Percentiles rank a stretch among this genome's conserved stretches.
Evolutionary conservation across 2,329 filamentous ascomycete species (phyloP).

Genomic region (Verticillium dahliae): DNA sequence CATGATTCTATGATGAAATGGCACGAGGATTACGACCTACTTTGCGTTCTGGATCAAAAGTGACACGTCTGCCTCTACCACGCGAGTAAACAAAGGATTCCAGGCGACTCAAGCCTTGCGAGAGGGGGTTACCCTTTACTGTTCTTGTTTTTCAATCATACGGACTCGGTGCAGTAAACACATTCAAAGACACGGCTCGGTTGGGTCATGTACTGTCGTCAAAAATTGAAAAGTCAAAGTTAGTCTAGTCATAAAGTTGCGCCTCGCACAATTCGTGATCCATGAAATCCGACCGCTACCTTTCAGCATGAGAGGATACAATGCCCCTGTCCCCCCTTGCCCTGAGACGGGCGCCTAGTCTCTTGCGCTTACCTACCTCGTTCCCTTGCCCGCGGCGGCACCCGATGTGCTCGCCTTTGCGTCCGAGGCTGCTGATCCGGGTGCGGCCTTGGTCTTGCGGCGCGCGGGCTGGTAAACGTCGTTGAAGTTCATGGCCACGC

Average conservation of each 20-base stretch:
- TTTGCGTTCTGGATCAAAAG: background rate
- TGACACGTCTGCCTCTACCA: background rate
- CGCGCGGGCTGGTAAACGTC: conserved; percentile 81
- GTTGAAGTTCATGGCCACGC: conserved; percentile 98
- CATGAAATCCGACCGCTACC: too few relatives aligned
- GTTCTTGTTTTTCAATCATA: background rate
- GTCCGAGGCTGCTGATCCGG: conserved; percentile 1
- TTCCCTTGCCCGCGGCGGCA: background rate
- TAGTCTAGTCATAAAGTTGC: background rate
- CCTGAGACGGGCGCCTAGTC: too few relatives aligned
- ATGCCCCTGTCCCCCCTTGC: too few relatives aligned
- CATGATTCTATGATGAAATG: conserved; percentile 15
- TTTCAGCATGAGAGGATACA: too few relatives aligned
- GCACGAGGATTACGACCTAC: conserved; percentile 14
- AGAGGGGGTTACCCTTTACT: background rate
- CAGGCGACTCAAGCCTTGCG: background rate
- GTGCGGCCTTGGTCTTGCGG: conserved; percentile 45
- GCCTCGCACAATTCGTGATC: background rate
- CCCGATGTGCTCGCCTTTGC: background rate
- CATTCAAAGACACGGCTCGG: background rate
- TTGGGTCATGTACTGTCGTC: background rate
- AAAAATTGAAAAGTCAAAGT: background rate
- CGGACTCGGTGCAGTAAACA: background rate
- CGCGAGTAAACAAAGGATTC: background rate
- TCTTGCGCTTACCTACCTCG: background rate